A percentile compares a stretch with the other conserved stretches of the same genome.
Conservation (phyloP, 352 stramenopile genomes). For the Pythium monospermum region DNA sequence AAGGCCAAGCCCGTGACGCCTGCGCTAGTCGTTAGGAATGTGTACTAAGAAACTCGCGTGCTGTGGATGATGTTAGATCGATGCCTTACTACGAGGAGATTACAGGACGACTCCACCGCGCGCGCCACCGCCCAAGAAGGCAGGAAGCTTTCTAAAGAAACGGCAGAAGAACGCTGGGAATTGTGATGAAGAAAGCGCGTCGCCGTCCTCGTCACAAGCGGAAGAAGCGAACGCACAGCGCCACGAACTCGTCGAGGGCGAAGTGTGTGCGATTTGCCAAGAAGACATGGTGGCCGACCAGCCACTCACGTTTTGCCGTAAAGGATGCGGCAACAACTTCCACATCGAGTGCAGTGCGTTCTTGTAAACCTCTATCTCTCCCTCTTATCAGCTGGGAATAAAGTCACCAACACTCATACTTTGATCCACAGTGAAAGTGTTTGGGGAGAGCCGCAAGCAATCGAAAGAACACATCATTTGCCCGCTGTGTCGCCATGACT, state of each 20-base stretch:
- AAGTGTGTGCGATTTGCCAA: slow-evolving; percentile 83
- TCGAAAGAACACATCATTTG: slow-evolving; percentile 85
- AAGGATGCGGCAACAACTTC: slow-evolving; percentile 76
- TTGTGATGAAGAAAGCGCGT: slow-evolving; percentile 18
- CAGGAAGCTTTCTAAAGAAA: slow-evolving; percentile 40
- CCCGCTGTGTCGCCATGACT: slow-evolving; percentile 78
- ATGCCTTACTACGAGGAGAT: slow-evolving; percentile 57
- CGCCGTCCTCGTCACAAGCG: too few relatives aligned
- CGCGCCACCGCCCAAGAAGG: slow-evolving; percentile 12
- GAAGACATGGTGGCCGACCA: slow-evolving; percentile 69
- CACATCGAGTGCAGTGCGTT: slow-evolving; percentile 63
- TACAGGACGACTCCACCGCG: slow-evolving; percentile 39
- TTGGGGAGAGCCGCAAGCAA: slow-evolving; percentile 70
- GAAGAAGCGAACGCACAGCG: slow-evolving; percentile 28
- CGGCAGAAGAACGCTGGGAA: slow-evolving; percentile 34
- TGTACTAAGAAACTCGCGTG: too few relatives aligned
- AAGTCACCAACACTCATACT: too few relatives aligned
- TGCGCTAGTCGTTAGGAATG: too few relatives aligned
- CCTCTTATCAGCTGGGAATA: too few relatives aligned
- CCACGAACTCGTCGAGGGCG: slow-evolving; percentile 60
- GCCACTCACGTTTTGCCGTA: slow-evolving; percentile 67
- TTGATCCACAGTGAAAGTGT: slow-evolving; percentile 77
- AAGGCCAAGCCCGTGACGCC: too few relatives aligned
- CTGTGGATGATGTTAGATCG: slow-evolving; percentile 30
- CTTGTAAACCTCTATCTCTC: too few relatives aligned